Evolutionary conservation across 192 early-diverging fungal species (phyloP).

Genomic region (Phycomyces blakesleeanus): DNA sequence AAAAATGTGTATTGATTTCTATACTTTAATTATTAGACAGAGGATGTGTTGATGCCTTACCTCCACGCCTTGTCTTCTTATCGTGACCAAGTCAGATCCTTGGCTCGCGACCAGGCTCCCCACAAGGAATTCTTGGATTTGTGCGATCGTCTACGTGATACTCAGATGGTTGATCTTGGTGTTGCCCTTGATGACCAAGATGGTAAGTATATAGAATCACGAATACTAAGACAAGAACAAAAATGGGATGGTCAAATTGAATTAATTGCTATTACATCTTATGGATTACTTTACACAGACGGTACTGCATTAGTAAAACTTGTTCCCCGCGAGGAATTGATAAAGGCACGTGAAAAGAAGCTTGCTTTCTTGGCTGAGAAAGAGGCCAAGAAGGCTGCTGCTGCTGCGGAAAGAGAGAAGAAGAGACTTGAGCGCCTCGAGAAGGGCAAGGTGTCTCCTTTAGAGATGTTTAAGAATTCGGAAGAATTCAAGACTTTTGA

Average conservation of each 20-base stretch:
- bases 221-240: not conserved
- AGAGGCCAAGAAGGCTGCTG: slow-evolving; percentile 58
- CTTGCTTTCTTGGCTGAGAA: slow-evolving; percentile 58
- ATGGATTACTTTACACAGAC: slow-evolving; percentile 38
- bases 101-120: slow-evolving; percentile 56
- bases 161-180: slow-evolving; percentile 82
- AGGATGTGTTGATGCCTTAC: slow-evolving; percentile 76
- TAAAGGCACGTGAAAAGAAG: slow-evolving; percentile 65
- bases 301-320: slow-evolving; percentile 92
- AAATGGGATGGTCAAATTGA: no score
- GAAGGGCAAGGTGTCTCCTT: slow-evolving; percentile 72
- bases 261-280: not conserved
- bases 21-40: slow-evolving; percentile 37
- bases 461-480: slow-evolving; percentile 78
- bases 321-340: slow-evolving; percentile 69
- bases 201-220: no score
- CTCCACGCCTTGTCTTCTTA: slow-evolving; percentile 77
- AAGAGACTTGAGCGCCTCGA: slow-evolving; percentile 67
- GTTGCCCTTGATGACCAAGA: slow-evolving; percentile 93
- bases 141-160: slow-evolving; percentile 87
- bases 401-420: slow-evolving; percentile 54
- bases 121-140: slow-evolving; percentile 62
- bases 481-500: slow-evolving; percentile 74
- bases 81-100: slow-evolving; percentile 80
- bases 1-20: not conserved